Percentiles rank a stretch among this genome's conserved stretches.
These are phyloP conservation scores for Cladophialophora carrionii DNA, from an alignment of 2,329 filamentous ascomycete genomes.

Conservation along the genomic window DNA sequence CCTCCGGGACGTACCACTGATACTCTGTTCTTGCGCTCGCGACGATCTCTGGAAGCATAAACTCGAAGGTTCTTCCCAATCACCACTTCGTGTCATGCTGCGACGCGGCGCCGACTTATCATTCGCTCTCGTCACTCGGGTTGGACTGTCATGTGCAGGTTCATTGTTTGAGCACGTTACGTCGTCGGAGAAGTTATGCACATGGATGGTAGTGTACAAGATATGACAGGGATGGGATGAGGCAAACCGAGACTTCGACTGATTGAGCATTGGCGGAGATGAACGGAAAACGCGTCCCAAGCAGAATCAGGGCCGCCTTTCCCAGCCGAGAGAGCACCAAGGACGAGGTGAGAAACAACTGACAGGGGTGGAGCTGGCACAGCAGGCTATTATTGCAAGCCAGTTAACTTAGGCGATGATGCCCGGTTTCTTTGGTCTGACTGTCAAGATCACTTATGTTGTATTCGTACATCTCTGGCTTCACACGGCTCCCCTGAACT, in stretches of 20 bases:
- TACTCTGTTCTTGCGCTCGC: background rate
- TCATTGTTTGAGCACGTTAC: background rate
- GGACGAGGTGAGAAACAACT: conserved; percentile 5
- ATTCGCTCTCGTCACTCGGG: conserved; percentile 1
- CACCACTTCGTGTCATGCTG: background rate
- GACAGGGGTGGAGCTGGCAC: conserved; percentile 5
- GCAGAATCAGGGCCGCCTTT: conserved; percentile 1
- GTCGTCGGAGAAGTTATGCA: conserved; percentile 7
- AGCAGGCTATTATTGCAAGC: conserved; percentile 5
- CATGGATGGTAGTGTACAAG: conserved; percentile 12
- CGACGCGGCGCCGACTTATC: background rate
- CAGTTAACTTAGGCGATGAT: conserved; percentile 9
- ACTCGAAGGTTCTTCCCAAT: background rate
- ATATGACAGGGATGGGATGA: conserved; percentile 1
- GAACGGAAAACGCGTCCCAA: conserved; percentile 16
- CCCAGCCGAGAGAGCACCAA: background rate
- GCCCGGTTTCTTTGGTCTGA: background rate
- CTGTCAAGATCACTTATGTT: background rate
- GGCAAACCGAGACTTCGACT: conserved; percentile 9
- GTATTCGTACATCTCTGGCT: background rate
- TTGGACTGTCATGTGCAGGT: background rate
- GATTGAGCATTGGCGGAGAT: conserved; percentile 16
- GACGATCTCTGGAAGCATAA: background rate
- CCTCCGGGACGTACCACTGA: background rate
- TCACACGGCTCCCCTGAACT: background rate